Evolutionary conservation across 1,139 yeast species (phyloP).

Genomic region (Suhomyces taliae): DNA sequence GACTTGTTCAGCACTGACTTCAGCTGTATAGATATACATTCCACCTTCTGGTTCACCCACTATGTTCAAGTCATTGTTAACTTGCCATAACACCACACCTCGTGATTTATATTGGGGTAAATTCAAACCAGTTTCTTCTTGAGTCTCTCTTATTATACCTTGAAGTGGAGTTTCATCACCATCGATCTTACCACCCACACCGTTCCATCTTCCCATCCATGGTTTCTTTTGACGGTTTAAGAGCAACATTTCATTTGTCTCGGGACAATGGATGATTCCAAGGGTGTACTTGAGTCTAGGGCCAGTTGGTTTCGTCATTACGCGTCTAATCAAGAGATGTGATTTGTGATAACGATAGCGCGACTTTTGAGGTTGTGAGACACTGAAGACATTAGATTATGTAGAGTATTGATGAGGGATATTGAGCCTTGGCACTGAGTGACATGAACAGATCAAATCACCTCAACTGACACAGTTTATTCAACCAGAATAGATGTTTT

Average conservation of each 20-base stretch:
- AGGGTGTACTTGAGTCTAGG: slow-evolving; percentile 32
- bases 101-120: slow-evolving; percentile 27
- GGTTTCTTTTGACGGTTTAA: slow-evolving; percentile 47
- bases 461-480: too few species aligned
- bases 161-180: slow-evolving; percentile 34
- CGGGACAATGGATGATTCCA: slow-evolving; percentile 39
- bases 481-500: too few species aligned
- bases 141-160: slow-evolving; percentile 45
- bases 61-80: slow-evolving; percentile 14
- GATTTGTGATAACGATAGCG: not conserved
- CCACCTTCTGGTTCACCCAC: slow-evolving; percentile 33
- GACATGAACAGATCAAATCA: too few species aligned
- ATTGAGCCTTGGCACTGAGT: too few species aligned
- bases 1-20: slow-evolving; percentile 27
- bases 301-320: slow-evolving; percentile 1
- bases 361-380: too few species aligned
- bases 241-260: slow-evolving; percentile 34
- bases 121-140: slow-evolving; percentile 46
- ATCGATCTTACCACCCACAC: slow-evolving; percentile 51
- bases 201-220: slow-evolving; percentile 57
- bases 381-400: too few species aligned
- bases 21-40: slow-evolving; percentile 43
- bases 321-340: not conserved
- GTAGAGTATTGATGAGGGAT: too few species aligned
- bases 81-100: slow-evolving; percentile 43